Evolutionary conservation across 2,329 filamentous ascomycete species (phyloP), one percentile per base, ranked within the genome.

Genomic region (Lachnellula subtilissima): DNA sequence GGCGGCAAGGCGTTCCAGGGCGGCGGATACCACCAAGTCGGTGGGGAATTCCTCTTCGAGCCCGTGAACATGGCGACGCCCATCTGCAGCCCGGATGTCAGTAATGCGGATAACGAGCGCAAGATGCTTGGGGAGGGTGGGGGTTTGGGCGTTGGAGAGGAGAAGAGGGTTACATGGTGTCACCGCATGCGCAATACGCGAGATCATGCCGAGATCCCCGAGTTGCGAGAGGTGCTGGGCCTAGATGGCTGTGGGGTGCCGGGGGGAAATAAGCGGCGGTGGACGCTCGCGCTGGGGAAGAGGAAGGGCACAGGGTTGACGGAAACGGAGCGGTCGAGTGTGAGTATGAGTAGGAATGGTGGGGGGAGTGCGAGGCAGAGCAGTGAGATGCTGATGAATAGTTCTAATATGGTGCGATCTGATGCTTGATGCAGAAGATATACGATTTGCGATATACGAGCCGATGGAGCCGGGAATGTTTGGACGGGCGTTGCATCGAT

Each of bases 101-200:
- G 14, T 28, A 42, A 4, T 11, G 25, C 39, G n/a, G 28, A 50
- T 15, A 55, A 58, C 28, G 49, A 53, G 15, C 36, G 48, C 19
- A 57, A 53, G 19, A 51, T 58, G 25, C 53, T 62, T 48, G 46
- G 57, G 5, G 62, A 54, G 32, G 46, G 57, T 45, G 62, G 58
- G 4, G 47, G 60, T 52, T 42, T 61, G 4, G 54, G 59, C 4
- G 53, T 53, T 22, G 65, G 70, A 2, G 76, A 82, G 65, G 76
- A 81, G 65, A 87, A 88, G 72, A 75, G 74, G 53, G 80, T 89
- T 28, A 85, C 82, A 1, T 95, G 90, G 89, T 91, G 87, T 65
- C 88, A 93, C 72, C 79, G 89, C 28, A 95, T 95, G 89, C 78
- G 78, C 67, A 88, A 83, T 55, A 93, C 89, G 12, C 75, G 89